phyloP scores from a whole-genome alignment of 2,329 filamentous ascomycete species.

The Fusarium pseudonygamai region DNA sequence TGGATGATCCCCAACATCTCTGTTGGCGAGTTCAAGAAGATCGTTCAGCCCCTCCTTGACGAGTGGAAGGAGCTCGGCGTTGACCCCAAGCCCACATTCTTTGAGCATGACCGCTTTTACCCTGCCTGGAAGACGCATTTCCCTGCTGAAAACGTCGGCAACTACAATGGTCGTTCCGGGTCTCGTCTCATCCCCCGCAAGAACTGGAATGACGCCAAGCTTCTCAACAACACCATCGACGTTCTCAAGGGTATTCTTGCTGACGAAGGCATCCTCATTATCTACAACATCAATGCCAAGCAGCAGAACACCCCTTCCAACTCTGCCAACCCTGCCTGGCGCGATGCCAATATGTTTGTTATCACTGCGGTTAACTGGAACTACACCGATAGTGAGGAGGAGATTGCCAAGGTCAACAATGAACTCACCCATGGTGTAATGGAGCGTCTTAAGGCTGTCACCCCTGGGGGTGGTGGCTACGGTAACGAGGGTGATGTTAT shows the following conservation, averaged over 20 bases:
- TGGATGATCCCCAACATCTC: conserved; percentile 40
- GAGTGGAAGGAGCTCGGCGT: conserved; percentile 47
- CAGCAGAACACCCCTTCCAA: conserved; percentile 44
- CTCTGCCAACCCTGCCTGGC: conserved; percentile 54
- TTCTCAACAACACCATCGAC: conserved; percentile 23
- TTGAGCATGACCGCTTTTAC: conserved; percentile 40
- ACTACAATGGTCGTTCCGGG: conserved; percentile 36
- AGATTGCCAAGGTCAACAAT: conserved; percentile 41
- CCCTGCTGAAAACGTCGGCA: conserved; percentile 38
- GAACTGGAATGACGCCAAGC: conserved; percentile 24
- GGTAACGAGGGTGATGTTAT: conserved; percentile 49
- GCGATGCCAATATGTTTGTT: conserved; percentile 50
- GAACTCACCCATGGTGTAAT: conserved; percentile 32
- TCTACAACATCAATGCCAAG: conserved; percentile 36
- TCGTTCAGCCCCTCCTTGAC: conserved; percentile 42
- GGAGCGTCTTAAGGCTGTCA: conserved; percentile 37
- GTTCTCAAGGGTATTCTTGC: conserved; percentile 16
- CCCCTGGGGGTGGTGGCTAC: conserved; percentile 42
- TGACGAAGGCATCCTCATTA: conserved; percentile 18
- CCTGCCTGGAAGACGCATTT: conserved; percentile 43
- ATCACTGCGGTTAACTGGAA: conserved; percentile 42
- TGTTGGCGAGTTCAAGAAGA: conserved; percentile 44
- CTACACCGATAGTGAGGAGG: neutral
- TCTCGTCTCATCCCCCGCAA: conserved; percentile 44
- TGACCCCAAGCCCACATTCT: conserved; percentile 38